Conservation (phyloP, 306 rosid species). For the Quercus mongolica region DNA sequence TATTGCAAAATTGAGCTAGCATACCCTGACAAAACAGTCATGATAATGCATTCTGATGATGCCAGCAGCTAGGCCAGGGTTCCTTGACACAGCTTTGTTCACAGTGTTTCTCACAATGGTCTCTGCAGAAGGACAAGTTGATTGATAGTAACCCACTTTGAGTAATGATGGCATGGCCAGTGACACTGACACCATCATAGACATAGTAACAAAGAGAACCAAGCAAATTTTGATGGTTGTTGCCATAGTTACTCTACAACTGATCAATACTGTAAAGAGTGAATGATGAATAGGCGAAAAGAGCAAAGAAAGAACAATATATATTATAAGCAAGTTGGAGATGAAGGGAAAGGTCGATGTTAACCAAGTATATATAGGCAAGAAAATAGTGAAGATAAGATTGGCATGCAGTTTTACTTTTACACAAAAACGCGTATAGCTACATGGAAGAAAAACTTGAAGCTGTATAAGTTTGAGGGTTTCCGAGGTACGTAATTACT, state of each 20-base stretch:
- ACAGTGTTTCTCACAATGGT: conserved; percentile 27
- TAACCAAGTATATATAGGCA: neutral
- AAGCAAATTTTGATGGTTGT: neutral
- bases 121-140: conserved; percentile 34
- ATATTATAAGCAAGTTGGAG: neutral
- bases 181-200: neutral
- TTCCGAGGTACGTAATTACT: neutral
- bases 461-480: conserved; percentile 17
- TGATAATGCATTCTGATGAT: conserved; percentile 45
- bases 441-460: neutral
- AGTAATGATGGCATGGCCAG: conserved; percentile 13
- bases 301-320: too few species aligned
- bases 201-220: neutral
- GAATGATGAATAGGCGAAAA: neutral
- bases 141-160: conserved; percentile 19
- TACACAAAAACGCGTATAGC: neutral
- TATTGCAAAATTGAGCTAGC: neutral
- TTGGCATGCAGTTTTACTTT: neutral
- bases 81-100: conserved; percentile 22
- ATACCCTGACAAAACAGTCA: conserved; percentile 47
- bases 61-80: conserved; percentile 40
- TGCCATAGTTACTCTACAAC: too few species aligned
- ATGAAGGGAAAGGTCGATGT: neutral
- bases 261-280: neutral
- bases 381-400: neutral